These are phyloP conservation scores for Gaillardinia entomophila DNA, from an alignment of 805 yeast species.

Conservation along the genomic window DNA sequence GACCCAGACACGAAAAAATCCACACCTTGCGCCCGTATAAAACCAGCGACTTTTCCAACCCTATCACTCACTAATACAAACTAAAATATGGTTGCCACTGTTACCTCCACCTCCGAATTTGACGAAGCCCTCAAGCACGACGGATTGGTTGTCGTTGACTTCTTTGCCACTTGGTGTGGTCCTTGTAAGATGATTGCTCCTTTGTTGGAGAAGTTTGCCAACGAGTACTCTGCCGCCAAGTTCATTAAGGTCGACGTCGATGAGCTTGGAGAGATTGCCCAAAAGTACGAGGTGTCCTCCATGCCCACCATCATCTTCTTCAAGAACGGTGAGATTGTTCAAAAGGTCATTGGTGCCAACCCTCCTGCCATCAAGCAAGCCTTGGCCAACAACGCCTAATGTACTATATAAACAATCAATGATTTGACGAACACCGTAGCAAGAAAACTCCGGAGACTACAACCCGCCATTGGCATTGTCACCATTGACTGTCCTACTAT, in stretches of 20 bases:
- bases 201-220: slow-evolving; percentile 73
- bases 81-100: slow-evolving; percentile 30
- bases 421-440: slow-evolving; percentile 1
- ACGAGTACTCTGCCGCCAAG: slow-evolving; percentile 58
- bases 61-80: background rate
- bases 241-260: slow-evolving; percentile 94
- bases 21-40: too few relatives aligned
- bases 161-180: slow-evolving; percentile 98
- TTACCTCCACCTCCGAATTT: slow-evolving; percentile 50
- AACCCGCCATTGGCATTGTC: too few relatives aligned
- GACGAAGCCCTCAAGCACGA: slow-evolving; percentile 53
- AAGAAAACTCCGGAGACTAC: too few relatives aligned
- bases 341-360: slow-evolving; percentile 85
- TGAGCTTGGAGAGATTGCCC: slow-evolving; percentile 69
- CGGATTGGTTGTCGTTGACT: slow-evolving; percentile 87
- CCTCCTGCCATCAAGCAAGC: slow-evolving; percentile 76
- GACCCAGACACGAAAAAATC: too few relatives aligned
- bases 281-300: slow-evolving; percentile 49
- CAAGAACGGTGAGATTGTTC: slow-evolving; percentile 76
- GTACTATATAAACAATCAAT: background rate
- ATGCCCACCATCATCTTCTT: slow-evolving; percentile 67
- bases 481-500: too few relatives aligned
- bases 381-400: slow-evolving; percentile 47
- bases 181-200: slow-evolving; percentile 99
- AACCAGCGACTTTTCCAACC: too few relatives aligned